phyloP scores from a whole-genome alignment of 306 rosid genomes.

The Dalbergia cultrata region DNA sequence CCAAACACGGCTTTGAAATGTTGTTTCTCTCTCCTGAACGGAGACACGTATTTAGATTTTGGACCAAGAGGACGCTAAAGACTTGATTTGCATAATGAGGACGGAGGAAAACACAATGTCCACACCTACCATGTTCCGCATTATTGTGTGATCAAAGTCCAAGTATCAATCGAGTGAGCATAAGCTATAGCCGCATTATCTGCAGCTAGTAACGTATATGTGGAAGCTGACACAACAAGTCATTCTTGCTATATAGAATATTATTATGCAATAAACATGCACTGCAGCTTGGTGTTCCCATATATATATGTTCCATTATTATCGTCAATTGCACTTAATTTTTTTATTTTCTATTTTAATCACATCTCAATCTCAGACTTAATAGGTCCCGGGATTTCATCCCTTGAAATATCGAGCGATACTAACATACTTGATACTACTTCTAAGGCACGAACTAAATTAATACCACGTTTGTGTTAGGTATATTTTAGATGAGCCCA shows the following conservation, averaged over 20 bases:
- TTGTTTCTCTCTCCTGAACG: not conserved
- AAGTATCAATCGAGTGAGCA: not conserved
- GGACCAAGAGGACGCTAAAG: conserved; percentile 21
- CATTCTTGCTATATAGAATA: not conserved
- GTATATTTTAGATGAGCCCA: not conserved
- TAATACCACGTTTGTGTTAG: too few relatives aligned
- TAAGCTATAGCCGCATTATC: not conserved
- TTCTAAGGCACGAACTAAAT: too few relatives aligned
- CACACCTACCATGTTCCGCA: conserved; percentile 13
- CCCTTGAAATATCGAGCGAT: too few relatives aligned
- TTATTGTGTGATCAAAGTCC: not conserved
- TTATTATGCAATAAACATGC: not conserved
- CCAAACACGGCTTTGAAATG: conserved; percentile 48
- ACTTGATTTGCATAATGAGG: conserved; percentile 17
- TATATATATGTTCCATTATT: not conserved
- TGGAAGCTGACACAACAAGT: conserved; percentile 20
- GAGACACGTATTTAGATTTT: conserved; percentile 32
- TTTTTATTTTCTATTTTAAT: too few relatives aligned
- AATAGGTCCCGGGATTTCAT: too few relatives aligned
- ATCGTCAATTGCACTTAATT: not conserved
- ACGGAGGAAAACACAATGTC: conserved; percentile 19
- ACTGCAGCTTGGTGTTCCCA: not conserved
- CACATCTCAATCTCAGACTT: too few relatives aligned
- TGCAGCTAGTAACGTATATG: not conserved
- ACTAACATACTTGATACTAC: too few relatives aligned